phyloP scores from a whole-genome alignment of 2,329 filamentous ascomycete species.

The Fusarium armeniacum region DNA sequence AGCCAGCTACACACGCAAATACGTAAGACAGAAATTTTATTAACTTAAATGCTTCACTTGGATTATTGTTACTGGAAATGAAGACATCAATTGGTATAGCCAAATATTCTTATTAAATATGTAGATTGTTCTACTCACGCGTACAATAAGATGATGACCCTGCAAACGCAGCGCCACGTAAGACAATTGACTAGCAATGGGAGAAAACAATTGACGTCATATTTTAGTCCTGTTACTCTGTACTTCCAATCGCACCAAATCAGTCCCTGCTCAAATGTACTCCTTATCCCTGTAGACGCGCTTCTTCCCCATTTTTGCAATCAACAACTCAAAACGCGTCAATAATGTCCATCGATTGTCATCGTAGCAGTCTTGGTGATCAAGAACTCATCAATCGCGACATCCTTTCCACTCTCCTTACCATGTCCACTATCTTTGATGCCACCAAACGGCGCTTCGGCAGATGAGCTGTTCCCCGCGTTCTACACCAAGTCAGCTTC shows the following conservation, averaged over 20 bases:
- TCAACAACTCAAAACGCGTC: background rate
- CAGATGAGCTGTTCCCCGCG: conserved; percentile 49
- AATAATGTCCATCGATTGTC: conserved; percentile 11
- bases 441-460: conserved; percentile 55
- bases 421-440: conserved; percentile 38
- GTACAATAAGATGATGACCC: background rate
- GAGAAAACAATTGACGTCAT: background rate
- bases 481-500: background rate
- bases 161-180: no score
- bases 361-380: conserved; percentile 56
- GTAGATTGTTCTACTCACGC: no score
- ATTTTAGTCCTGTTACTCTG: background rate
- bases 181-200: no score
- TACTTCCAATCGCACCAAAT: background rate
- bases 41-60: no score
- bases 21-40: no score
- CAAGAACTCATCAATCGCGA: conserved; percentile 60
- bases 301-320: background rate
- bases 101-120: no score
- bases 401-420: conserved; percentile 57
- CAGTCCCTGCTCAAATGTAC: background rate
- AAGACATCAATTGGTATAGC: no score
- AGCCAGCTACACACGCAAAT: no score
- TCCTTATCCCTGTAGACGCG: background rate
- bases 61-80: no score